These are phyloP conservation scores for Tephrocybe sp. DNA, from an alignment of 768 basidiomycete genomes.

Conservation along the genomic window DNA sequence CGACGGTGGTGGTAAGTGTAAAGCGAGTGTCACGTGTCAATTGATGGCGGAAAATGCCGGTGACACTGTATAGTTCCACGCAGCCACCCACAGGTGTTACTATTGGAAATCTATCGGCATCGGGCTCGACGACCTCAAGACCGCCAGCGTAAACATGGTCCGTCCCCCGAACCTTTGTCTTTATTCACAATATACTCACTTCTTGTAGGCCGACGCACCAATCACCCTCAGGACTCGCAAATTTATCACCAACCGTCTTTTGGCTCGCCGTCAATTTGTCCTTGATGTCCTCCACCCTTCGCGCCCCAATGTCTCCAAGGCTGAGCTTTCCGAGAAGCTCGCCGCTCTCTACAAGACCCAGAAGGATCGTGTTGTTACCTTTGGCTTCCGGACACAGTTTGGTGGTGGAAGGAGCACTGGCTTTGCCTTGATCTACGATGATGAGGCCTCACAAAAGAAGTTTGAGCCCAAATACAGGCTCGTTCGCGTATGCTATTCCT, in stretches of 20 bases:
- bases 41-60: slow-evolving; percentile 41
- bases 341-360: slow-evolving; percentile 92
- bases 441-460: slow-evolving; percentile 91
- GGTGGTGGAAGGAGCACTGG: slow-evolving; percentile 98
- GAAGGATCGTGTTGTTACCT: slow-evolving; percentile 87
- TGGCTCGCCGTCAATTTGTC: slow-evolving; percentile 94
- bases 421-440: slow-evolving; percentile 97
- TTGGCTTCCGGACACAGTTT: slow-evolving; percentile 93
- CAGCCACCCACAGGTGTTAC: slow-evolving; percentile 31
- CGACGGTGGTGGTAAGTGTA: neutral
- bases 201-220: slow-evolving; percentile 74
- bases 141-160: slow-evolving; percentile 21
- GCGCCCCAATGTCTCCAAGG: slow-evolving; percentile 90
- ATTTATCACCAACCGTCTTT: slow-evolving; percentile 98
- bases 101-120: slow-evolving; percentile 27
- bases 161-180: slow-evolving; percentile 3
- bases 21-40: slow-evolving; percentile 6
- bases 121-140: slow-evolving; percentile 43
- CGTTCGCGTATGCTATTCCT: slow-evolving; percentile 71
- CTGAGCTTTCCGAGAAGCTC: slow-evolving; percentile 91
- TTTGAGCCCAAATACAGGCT: slow-evolving; percentile 97
- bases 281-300: slow-evolving; percentile 95
- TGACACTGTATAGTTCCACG: slow-evolving; percentile 38
- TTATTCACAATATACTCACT: slow-evolving; percentile 12
- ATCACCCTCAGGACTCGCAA: slow-evolving; percentile 98